Base-by-base conservation (phyloP, 129 eudicot species). In the Deinandra increscens region DNA sequence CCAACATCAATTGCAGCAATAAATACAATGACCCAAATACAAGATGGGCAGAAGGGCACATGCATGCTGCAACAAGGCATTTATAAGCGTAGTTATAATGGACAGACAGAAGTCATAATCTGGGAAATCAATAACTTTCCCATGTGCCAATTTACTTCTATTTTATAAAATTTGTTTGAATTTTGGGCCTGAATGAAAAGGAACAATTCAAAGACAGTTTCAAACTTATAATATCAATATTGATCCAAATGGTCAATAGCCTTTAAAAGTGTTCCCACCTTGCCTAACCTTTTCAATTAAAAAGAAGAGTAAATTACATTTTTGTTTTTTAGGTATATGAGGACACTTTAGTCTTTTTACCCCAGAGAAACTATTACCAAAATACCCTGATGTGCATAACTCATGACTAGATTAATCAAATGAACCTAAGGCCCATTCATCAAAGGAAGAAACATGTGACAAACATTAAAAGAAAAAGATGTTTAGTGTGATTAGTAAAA, bases 211-310 rank as follows among this genome's bases (percentile, higher is more conserved):
- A 73, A 70, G 71, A 77, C 29, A 29, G 61, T 49, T 77, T 78
- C 82, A 66, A 78, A 78, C 72, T 23, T 78, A 48, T 34, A 7
- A 69, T 23, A 70, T 59, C 46, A 4, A 42, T 43, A 68, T n/a
- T n/a, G n/a, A 68, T 45, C 81, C 43, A 53, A 62, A 70, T 69
- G 38, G 62, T 70, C 81, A 64, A 71, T 78, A 63, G 12, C 69
- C 63, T 78, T 73, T 73, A 78, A 82, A 82, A 61, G 80, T 59
- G 71, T 73, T 73, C 82, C 75, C 65, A 82, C 86, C 62, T 73
- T 60, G 39, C 49, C 46, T 22, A 37, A 77, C 64, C 13, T 48
- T 45, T 60, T 22, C 3, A 23, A 39, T 44, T 58, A 22, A 68
- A 38, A 45, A 44, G 23, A 53, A 26, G 31, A 26, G 31, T 26